These are phyloP conservation scores for Emergomyces pasteurianus DNA, from an alignment of 2,329 filamentous ascomycete genomes.

Conservation along the genomic window DNA sequence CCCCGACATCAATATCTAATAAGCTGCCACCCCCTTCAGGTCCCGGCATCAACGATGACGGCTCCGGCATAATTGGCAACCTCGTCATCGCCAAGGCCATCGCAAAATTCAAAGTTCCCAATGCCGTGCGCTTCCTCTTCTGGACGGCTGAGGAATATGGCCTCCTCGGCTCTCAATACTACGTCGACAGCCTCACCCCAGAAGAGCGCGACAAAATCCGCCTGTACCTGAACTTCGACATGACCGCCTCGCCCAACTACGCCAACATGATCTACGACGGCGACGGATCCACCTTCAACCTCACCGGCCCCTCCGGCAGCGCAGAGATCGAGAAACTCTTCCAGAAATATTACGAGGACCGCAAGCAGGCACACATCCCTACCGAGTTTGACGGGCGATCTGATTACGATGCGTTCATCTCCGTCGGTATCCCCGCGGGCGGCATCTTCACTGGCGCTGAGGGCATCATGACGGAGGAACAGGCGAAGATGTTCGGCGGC, in stretches of 20 bases:
- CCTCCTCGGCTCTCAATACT: constrained; percentile 48
- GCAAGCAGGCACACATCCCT: constrained; percentile 54
- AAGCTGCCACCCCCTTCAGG: constrained; percentile 23
- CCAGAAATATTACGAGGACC: constrained; percentile 51
- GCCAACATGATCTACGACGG: constrained; percentile 46
- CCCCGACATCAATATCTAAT: not conserved
- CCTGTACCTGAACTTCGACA: constrained; percentile 61
- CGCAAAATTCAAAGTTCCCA: constrained; percentile 60
- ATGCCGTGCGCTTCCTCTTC: constrained; percentile 55
- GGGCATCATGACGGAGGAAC: constrained; percentile 57
- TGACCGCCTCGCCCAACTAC: constrained; percentile 56
- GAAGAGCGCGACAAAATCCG: constrained; percentile 47
- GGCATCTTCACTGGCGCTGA: constrained; percentile 71
- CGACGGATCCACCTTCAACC: constrained; percentile 43
- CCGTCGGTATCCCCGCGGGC: constrained; percentile 58
- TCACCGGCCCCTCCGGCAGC: constrained; percentile 49
- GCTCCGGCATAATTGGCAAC: constrained; percentile 52
- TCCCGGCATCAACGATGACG: constrained; percentile 68
- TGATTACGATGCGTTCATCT: constrained; percentile 69
- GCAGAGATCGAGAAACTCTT: constrained; percentile 58
- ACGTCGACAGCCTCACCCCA: constrained; percentile 38
- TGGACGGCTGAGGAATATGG: constrained; percentile 55
- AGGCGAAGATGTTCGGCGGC: constrained; percentile 59
- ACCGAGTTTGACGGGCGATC: constrained; percentile 68
- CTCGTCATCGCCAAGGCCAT: constrained; percentile 50